These are phyloP conservation scores for Daucus carota DNA, from an alignment of 129 eudicot species.

Conservation along the genomic window DH1_v3.0 NC_030381.2:37310001-37310500, in stretches of 20 bases:
- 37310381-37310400: neutral
- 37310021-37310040: conserved; percentile 6
- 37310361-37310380: conserved; percentile 8
- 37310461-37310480: neutral
- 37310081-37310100: conserved; percentile 1
- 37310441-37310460: neutral
- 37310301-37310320: conserved; percentile 12
- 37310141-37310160: conserved; percentile 3
- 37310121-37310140: conserved; percentile 13
- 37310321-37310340: conserved; percentile 4
- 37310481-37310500: conserved; percentile 1
- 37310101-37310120: conserved; percentile 13
- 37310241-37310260: neutral
- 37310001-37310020: conserved; percentile 3
- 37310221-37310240: neutral
- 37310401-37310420: neutral
- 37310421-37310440: neutral
- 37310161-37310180: conserved; percentile 8
- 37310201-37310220: conserved; percentile 2
- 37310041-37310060: conserved; percentile 3
- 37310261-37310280: neutral
- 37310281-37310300: conserved; percentile 14
- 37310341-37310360: conserved; percentile 10
- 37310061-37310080: conserved; percentile 6
- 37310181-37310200: neutral